Evolutionary conservation across 2,329 filamentous ascomycete species (phyloP).

Genomic region (Lasiodiplodia theobromae): DNA sequence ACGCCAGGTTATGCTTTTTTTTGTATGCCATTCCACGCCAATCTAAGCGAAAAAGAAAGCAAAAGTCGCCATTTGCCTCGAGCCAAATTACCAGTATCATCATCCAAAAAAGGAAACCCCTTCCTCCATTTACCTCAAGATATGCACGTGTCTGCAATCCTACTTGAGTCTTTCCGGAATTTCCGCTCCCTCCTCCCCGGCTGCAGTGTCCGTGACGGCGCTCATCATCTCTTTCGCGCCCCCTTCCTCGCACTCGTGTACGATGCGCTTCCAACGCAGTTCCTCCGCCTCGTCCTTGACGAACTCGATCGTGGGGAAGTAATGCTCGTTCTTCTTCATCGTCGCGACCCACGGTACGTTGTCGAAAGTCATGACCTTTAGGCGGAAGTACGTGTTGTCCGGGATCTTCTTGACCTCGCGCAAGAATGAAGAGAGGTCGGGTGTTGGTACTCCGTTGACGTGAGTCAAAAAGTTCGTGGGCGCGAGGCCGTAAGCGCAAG

Average conservation of each 20-base stretch:
- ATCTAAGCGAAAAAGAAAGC: background rate
- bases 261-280: slow-evolving; percentile 65
- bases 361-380: slow-evolving; percentile 98
- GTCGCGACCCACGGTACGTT: slow-evolving; percentile 99
- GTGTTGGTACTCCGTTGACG: slow-evolving; percentile 87
- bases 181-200: slow-evolving; percentile 8
- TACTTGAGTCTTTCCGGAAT: slow-evolving; percentile 23
- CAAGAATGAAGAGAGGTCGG: slow-evolving; percentile 81
- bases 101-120: background rate
- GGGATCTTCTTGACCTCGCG: slow-evolving; percentile 84
- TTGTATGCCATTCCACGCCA: slow-evolving; percentile 18
- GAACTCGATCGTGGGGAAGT: slow-evolving; percentile 75
- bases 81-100: background rate
- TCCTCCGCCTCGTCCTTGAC: slow-evolving; percentile 61
- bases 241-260: slow-evolving; percentile 58
- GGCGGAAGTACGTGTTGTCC: slow-evolving; percentile 96
- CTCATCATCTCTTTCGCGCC: slow-evolving; percentile 40
- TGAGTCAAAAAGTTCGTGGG: slow-evolving; percentile 98
- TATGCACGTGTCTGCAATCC: background rate
- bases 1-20: slow-evolving; percentile 28
- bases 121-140: background rate
- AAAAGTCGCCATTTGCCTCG: background rate
- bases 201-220: slow-evolving; percentile 38
- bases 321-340: slow-evolving; percentile 99
- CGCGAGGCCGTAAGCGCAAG: slow-evolving; percentile 89